Conservation (phyloP, 441 rosid genomes). For the Manihot esculenta region DNA sequence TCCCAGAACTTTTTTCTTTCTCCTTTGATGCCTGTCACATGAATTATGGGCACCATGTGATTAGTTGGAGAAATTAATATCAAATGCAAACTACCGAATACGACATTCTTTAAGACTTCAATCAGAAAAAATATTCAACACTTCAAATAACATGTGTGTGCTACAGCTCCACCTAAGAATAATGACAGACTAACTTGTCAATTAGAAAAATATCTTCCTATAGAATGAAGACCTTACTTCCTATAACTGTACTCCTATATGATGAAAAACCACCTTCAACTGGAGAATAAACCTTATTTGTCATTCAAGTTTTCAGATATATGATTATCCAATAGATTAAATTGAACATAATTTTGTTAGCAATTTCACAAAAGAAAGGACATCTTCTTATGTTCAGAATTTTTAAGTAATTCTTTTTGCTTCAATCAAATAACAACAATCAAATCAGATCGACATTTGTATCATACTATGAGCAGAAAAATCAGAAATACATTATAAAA, state of each 20-base stretch:
- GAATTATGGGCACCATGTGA: background rate
- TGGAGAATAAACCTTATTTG: background rate
- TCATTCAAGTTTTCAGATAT: background rate
- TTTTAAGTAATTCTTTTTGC: background rate
- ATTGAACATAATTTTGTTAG: background rate
- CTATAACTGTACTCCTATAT: background rate
- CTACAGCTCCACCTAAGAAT: background rate
- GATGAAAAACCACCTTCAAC: background rate
- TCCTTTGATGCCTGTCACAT: conserved; percentile 52
- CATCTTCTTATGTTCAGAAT: background rate
- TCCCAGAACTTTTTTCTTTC: conserved; percentile 48
- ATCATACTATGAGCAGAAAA: background rate
- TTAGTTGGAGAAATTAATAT: background rate
- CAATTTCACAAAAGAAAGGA: background rate
- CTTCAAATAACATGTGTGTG: background rate
- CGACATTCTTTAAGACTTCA: background rate
- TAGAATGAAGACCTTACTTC: background rate
- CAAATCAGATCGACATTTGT: background rate
- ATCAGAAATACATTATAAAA: background rate
- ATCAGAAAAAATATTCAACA: background rate
- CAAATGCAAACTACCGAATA: background rate
- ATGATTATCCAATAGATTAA: background rate
- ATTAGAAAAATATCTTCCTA: background rate
- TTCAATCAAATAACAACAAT: background rate
- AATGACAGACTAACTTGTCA: background rate